Evolutionary conservation across 352 stramenopile species (phyloP), one percentile per base, ranked within the genome.

Genomic region (Globisporangium yorkense): DNA sequence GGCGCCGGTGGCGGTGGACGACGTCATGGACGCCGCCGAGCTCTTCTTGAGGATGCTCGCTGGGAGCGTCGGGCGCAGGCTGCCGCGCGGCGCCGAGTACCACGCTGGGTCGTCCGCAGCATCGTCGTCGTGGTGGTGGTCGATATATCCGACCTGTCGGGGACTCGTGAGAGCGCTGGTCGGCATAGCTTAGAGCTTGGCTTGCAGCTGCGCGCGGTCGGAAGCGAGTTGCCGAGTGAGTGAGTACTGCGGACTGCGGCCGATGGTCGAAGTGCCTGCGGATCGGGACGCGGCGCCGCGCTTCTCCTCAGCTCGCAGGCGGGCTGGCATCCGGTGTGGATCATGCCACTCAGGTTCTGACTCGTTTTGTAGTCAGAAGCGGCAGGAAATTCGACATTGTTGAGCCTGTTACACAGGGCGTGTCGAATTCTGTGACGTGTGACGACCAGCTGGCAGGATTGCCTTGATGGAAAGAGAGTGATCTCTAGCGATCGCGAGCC

Each of bases 31-130:
- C 40, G 72, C 78, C 33, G 57, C 61, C 43, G 77, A 67, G 29
- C 66, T 20, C 63, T 91, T 88, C 67, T 87, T 84, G 54, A 91
- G 71, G 45, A 91, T 56, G 37, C 61, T 81, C 33, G 74, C 50
- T 16, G 79, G 72, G 41, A 89, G 56, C 12, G 77, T 65, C 0
- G 73, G 69, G 68, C 89, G 77, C 46, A 91, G 64, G 33, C 71
- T 85, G 47, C 68, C 75, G 31, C 72, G 73, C 29, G 78, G 78
- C 12, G 75, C 80, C 47, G 72, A 75, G 77, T 88, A 88, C 80
- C 80, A 90, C 31, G 72, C 66, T 16, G 78, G 78, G 54, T 88
- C 76, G 58, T 88, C 79, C 57, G 73, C 86, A 44, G 79, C 73
- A 45, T 88, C 79, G 57, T 91, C 77, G 51, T 80, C 73, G 33